These are phyloP conservation scores for Trebouxiophyceae sp. DNA, from an alignment of 163 green algal species.

Conservation along the genomic window DNA sequence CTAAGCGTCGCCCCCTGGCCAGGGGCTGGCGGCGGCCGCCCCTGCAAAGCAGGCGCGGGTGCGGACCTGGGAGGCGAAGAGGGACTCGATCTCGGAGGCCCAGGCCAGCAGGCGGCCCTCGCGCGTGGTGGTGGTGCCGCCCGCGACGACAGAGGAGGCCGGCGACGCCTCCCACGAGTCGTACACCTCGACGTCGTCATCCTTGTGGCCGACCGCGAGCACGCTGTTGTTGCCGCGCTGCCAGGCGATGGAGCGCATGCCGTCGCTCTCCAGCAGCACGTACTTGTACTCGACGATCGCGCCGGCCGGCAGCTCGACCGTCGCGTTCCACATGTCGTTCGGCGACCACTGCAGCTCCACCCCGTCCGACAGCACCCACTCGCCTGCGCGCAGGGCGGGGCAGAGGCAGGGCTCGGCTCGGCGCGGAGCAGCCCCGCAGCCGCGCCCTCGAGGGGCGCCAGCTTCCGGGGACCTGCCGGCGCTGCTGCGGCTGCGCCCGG, in stretches of 20 bases:
- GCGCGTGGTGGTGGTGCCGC: slow-evolving; percentile 19
- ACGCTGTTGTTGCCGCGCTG: slow-evolving; percentile 57
- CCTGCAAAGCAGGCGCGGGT: too few species aligned
- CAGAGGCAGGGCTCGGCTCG: too few species aligned
- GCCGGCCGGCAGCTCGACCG: slow-evolving; percentile 23
- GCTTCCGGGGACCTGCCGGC: too few species aligned
- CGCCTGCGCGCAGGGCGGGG: too few species aligned
- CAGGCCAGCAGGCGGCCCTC: slow-evolving; percentile 41
- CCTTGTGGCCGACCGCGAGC: slow-evolving; percentile 27
- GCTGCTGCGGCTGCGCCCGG: too few species aligned
- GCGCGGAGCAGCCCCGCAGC: too few species aligned
- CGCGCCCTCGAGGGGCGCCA: too few species aligned
- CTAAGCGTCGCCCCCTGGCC: too few species aligned
- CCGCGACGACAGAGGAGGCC: slow-evolving; percentile 14
- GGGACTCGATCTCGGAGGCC: slow-evolving; percentile 37
- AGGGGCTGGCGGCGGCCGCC: too few species aligned
- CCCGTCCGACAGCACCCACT: slow-evolving; percentile 24
- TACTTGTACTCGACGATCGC: slow-evolving; percentile 54
- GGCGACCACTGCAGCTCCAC: slow-evolving; percentile 36
- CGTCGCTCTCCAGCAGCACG: slow-evolving; percentile 32
- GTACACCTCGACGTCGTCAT: slow-evolving; percentile 21
- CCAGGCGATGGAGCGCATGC: slow-evolving; percentile 34
- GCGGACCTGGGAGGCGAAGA: slow-evolving; percentile 13
- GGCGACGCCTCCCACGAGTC: slow-evolving; percentile 42
- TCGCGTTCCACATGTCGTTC: slow-evolving; percentile 36